Evolutionary conservation across 768 basidiomycete genomes (phyloP).

Genomic region (Pulveroboletus ravenelii): DNA sequence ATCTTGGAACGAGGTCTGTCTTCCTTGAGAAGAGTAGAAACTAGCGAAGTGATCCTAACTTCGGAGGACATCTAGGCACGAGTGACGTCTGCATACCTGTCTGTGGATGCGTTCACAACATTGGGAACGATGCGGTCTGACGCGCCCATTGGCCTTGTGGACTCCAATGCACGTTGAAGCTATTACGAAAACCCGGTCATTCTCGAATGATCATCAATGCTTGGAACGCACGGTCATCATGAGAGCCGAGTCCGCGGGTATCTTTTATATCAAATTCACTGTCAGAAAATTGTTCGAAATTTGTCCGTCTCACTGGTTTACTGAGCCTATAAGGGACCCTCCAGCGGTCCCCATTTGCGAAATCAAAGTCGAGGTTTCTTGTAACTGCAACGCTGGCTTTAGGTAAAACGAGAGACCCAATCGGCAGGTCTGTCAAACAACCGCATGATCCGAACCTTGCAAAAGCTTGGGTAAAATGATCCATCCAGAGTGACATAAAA

Average conservation of each 20-base stretch:
- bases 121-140: constrained; percentile 36
- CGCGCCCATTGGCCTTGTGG: constrained; percentile 39
- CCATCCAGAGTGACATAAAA: not conserved
- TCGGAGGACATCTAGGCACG: not conserved
- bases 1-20: constrained; percentile 77
- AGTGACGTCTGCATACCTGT: constrained; percentile 48
- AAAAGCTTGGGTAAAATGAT: not conserved
- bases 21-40: constrained; percentile 84
- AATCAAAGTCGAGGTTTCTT: constrained; percentile 77
- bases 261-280: constrained; percentile 32
- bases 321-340: constrained; percentile 59
- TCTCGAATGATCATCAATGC: not conserved
- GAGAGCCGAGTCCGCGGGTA: constrained; percentile 53
- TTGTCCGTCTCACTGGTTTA: constrained; percentile 45
- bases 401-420: constrained; percentile 75
- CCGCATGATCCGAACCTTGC: constrained; percentile 79
- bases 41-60: constrained; percentile 33
- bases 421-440: constrained; percentile 58
- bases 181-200: constrained; percentile 22
- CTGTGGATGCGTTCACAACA: constrained; percentile 72
- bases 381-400: constrained; percentile 61
- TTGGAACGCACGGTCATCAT: constrained; percentile 41
- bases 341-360: constrained; percentile 39
- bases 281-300: constrained; percentile 1
- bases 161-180: constrained; percentile 44